Evolutionary conservation across 1,284 basidiomycete genomes (phyloP), one percentile per base, ranked within the genome.

Genomic region (Afroboletus lepidellus): DNA sequence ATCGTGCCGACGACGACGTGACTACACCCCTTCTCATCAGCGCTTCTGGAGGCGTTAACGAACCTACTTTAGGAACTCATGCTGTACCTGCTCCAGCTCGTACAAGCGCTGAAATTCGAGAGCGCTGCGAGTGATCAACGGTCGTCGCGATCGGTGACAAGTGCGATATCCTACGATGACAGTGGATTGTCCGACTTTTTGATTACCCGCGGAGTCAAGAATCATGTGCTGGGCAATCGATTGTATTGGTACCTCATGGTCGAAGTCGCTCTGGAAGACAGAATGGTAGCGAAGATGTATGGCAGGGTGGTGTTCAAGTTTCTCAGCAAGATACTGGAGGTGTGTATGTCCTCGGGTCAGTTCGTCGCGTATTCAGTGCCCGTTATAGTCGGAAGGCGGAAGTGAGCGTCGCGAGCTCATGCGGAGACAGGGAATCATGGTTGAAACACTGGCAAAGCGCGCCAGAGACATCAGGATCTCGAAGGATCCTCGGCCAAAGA

Each of bases 241-340:
- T 78, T 99, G 55, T 90, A 97, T 67, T 99, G 97, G 97, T 99
- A 99, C 63, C 83, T 99, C 49, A 92, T 93, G 80, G 96, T 99
- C 3, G 97, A 99, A 70, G 87, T 89, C 41, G 66, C 69, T 2
- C 72, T 85, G 24, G 87, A 91, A 60, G 92, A 94, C 66, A 84
- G 85, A 48, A 74, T 85, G 24, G 84, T 90, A 65, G 92, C 92
- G 3, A 92, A 92, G 74, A 92, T 98, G 85, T 99, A 94, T 65
- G 90, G 85, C 2, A 81, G 87, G 46, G 92, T 99, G 2, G 90
- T 92, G 11, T 91, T 83, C 71, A 88, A 87, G 54, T 98, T 94
- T 66, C 87, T 93, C 80, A 84, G 83, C 60, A 87, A 88, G 69
- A 83, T 97, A 36, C 74, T 88, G 3, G 90, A 96, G 79, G 93